These are phyloP conservation scores for Schizothecium vesticola DNA, from an alignment of 495 filamentous ascomycete genomes.

Conservation along the genomic window DNA sequence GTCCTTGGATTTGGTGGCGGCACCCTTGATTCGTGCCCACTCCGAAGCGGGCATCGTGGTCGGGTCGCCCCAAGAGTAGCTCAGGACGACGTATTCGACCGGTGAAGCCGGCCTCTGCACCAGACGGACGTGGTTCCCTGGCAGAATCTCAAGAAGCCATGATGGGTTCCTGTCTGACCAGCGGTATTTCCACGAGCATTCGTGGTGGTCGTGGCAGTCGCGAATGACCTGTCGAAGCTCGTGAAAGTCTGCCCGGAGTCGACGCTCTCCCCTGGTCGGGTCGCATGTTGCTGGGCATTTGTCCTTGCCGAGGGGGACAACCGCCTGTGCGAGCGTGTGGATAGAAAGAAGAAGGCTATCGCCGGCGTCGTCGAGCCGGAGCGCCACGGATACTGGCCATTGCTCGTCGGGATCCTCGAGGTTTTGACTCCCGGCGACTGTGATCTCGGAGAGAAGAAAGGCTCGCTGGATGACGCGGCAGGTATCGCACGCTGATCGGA, in stretches of 20 bases:
- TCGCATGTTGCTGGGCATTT: not conserved
- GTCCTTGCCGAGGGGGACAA: conserved; percentile 10
- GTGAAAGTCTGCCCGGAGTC: conserved; percentile 19
- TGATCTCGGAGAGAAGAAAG: conserved; percentile 28
- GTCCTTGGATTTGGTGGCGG: conserved; percentile 24
- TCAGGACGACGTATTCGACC: conserved; percentile 30
- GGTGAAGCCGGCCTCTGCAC: conserved; percentile 9
- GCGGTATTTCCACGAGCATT: conserved; percentile 26
- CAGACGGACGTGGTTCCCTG: conserved; percentile 13
- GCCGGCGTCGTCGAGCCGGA: conserved; percentile 14
- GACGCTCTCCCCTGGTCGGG: conserved; percentile 9
- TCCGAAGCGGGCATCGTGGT: conserved; percentile 22
- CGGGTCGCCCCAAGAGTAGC: conserved; percentile 32
- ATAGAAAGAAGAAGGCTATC: conserved; percentile 20
- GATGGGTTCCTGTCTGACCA: conserved; percentile 30
- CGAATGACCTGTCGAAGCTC: conserved; percentile 19
- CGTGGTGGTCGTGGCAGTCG: conserved; percentile 25
- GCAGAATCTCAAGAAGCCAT: conserved; percentile 29
- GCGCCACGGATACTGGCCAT: conserved; percentile 18
- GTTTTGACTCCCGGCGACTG: conserved; percentile 16
- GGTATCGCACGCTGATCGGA: conserved; percentile 20
- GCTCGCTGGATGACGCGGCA: conserved; percentile 25
- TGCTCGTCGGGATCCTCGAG: conserved; percentile 17
- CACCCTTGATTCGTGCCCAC: conserved; percentile 29
- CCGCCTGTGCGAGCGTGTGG: conserved; percentile 15